phyloP scores from a whole-genome alignment of 1,284 basidiomycete species.

The Ceratobasidium sp. region DNA sequence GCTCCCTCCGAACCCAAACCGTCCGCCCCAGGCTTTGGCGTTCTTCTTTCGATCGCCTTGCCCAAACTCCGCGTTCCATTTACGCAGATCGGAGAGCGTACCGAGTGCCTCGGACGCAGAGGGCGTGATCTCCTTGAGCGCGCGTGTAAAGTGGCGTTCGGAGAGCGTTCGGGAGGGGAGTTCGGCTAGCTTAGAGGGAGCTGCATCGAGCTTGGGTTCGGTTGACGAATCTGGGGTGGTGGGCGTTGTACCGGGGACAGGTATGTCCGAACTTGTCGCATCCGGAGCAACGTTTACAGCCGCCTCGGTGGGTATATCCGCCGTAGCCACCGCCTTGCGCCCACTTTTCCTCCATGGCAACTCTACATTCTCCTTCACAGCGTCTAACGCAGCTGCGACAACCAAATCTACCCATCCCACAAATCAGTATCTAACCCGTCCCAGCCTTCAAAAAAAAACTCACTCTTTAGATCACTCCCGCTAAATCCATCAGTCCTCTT shows the following conservation, averaged over 20 bases:
- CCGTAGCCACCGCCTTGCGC: neutral
- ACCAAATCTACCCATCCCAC: constrained; percentile 88
- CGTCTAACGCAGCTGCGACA: constrained; percentile 88
- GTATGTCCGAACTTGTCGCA: neutral
- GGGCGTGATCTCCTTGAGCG: constrained; percentile 88
- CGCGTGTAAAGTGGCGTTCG: constrained; percentile 81
- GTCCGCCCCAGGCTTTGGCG: constrained; percentile 59
- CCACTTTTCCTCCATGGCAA: constrained; percentile 74
- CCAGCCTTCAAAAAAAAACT: constrained; percentile 61
- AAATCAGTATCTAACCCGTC: no score
- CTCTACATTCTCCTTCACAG: constrained; percentile 84
- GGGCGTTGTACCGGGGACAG: neutral
- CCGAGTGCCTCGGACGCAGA: constrained; percentile 86
- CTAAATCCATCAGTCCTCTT: constrained; percentile 88
- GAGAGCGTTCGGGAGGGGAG: constrained; percentile 64
- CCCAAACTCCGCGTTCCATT: constrained; percentile 94
- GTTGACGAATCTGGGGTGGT: neutral
- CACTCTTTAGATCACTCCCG: constrained; percentile 94
- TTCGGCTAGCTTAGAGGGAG: constrained; percentile 47
- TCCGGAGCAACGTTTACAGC: neutral
- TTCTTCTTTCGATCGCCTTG: constrained; percentile 64
- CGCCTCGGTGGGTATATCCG: neutral
- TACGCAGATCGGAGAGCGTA: constrained; percentile 83
- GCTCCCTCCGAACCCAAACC: constrained; percentile 61
- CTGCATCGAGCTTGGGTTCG: constrained; percentile 22